These are phyloP conservation scores for Aphanomyces euteiches DNA, from an alignment of 352 stramenopile species.

Conservation along the genomic window DNA sequence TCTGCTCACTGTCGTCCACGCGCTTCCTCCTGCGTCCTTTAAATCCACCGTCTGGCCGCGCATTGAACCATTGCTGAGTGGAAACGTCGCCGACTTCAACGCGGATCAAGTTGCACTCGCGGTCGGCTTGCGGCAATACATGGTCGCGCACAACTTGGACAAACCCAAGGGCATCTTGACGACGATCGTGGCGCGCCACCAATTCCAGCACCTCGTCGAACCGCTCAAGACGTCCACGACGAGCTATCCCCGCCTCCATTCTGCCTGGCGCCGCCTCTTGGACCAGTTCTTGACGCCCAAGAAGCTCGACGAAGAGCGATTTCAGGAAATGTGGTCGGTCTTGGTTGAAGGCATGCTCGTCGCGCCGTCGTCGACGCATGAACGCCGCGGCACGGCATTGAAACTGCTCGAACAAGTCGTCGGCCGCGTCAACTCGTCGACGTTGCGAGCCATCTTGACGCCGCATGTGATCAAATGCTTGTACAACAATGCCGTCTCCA, in stretches of 20 bases:
- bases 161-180: slow-evolving; percentile 38
- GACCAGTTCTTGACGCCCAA: slow-evolving; percentile 59
- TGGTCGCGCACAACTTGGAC: slow-evolving; percentile 44
- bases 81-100: slow-evolving; percentile 50
- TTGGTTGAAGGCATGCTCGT: slow-evolving; percentile 79
- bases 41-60: not conserved
- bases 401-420: slow-evolving; percentile 81
- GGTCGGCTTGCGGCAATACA: slow-evolving; percentile 66
- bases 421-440: slow-evolving; percentile 43
- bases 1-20: slow-evolving; percentile 52
- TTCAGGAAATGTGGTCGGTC: slow-evolving; percentile 75
- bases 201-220: slow-evolving; percentile 56
- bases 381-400: slow-evolving; percentile 68
- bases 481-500: slow-evolving; percentile 74
- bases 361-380: slow-evolving; percentile 53
- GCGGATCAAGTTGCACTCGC: slow-evolving; percentile 77
- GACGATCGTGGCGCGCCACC: slow-evolving; percentile 52
- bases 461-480: slow-evolving; percentile 77
- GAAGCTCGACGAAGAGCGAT: slow-evolving; percentile 53
- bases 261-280: slow-evolving; percentile 72
- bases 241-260: slow-evolving; percentile 76
- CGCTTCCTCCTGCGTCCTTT: slow-evolving; percentile 52
- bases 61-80: slow-evolving; percentile 42
- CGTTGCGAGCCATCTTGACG: slow-evolving; percentile 63
- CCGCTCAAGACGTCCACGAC: slow-evolving; percentile 62